Base-by-base conservation (phyloP, 345 rosid species). In the Rhizophora mangle region DNA sequence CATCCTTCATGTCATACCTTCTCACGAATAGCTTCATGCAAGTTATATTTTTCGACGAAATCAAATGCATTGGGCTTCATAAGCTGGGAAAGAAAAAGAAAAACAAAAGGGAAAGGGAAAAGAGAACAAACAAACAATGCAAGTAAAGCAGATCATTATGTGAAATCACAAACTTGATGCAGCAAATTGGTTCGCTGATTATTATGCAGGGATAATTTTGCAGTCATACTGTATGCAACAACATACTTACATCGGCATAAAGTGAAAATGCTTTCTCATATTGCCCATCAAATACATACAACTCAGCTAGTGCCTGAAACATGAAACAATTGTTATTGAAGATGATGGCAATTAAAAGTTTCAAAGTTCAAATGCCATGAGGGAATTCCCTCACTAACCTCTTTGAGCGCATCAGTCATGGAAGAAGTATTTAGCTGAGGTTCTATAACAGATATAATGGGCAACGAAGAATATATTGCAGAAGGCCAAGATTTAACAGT, bases 401-500 rank as follows among this genome's bases (percentile, higher is more conserved):
- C 98, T 83, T 87, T 92, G 61, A 96, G 98, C 60, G 88, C 89
- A 76, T 96, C 89, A 27, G 96, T 96, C 94, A 92, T 89, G 65
- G 97, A 89, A 63, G 96, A 90, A 68, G 97, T 85, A 79, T 96
- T 92, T 76, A 96, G 77, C 80, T 96, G 99, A 66, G 99, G 91
- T 84, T 96, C 99, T 76, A 96, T 75, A 74, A 98, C 99, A 71
- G 98, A 85, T 74, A 96, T 92, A 73, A 95, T 88, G 68, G 98
- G 93, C 80, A 86, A 82, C 56, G 91, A 82, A 68, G 97, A 89
- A 85, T 90, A 96, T 70, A 96, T 76, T 67, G 79, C 72, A 77
- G 84, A 80, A 30, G 99, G 99, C 99, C 99, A 96, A 67, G 89
- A 86, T 81, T 89, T 96, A 64, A 96, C 93, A 60, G 97, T 88